Base-by-base conservation (phyloP, 164 flowering plant genomes). In the Echeveria elegans region DNA sequence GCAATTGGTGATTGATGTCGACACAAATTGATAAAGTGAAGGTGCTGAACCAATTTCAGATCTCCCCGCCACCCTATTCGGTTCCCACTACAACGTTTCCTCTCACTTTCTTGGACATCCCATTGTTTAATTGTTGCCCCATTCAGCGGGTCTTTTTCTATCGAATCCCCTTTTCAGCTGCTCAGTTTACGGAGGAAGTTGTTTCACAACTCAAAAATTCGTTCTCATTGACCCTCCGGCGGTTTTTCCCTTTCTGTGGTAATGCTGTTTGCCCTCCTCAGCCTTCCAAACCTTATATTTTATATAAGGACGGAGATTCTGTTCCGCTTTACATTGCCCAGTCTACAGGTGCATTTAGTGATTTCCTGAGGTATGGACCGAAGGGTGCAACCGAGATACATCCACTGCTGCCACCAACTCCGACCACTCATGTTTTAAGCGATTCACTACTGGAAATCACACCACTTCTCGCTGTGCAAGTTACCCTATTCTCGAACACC, bases 181-280 rank as follows among this genome's bases (percentile, higher is more conserved):
- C 36, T 5, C 19, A 64, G 38, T 67, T 75, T 65, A 24, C 63
- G 1, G 12, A 69, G 3, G 9, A 32, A 18, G 37, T 79, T 41
- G 64, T 81, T 34, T 77, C 83, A 4, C 26, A 30, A 1, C 78
- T 83, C 58, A 79, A 78, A 50, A 45, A 68, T 4, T 79, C 86
- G 0, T 80, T 83, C 40, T 80, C 82, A 14, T 66, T 62, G 12
- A 37, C 82, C 14, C 83, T 83, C 70, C 69, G 67, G 10, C 77
- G 72, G 56, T 83, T 66, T 60, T 73, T 69, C 59, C 79, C 77
- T 5, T 68, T 79, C 14, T 72, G 77, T 24, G 82, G 77, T 15
- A 56, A 37, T 23, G 32, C 74, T n/a, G 52, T 26, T 0, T 68
- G 71, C 67, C 78, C 77, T 23, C 19, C 37, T 0, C 19, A 58